Conservation (phyloP, 2,329 filamentous ascomycete genomes). For the Didymella arachidicola region DNA sequence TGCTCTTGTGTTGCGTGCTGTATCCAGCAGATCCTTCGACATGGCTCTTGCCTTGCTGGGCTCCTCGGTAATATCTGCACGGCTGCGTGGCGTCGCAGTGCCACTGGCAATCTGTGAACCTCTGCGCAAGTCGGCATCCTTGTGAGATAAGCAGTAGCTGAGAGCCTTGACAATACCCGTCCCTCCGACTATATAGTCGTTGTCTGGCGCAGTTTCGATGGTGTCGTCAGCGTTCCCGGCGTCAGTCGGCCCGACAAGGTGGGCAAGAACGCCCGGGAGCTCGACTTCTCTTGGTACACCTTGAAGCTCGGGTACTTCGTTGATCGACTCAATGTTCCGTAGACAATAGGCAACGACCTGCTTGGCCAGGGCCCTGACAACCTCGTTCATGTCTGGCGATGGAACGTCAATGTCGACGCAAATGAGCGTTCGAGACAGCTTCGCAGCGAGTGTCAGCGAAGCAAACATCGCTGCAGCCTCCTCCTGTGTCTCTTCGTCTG, state of each 20-base stretch:
- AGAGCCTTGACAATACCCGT: slow-evolving; percentile 95
- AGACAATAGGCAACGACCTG: slow-evolving; percentile 95
- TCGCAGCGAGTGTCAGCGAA: slow-evolving; percentile 85
- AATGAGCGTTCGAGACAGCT: slow-evolving; percentile 82
- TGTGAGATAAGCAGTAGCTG: slow-evolving; percentile 86
- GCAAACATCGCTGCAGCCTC: slow-evolving; percentile 94
- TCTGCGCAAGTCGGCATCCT: slow-evolving; percentile 64
- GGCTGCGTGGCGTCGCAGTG: slow-evolving; percentile 61
- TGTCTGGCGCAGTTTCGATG: slow-evolving; percentile 76
- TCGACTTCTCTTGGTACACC: slow-evolving; percentile 60
- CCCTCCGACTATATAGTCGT: slow-evolving; percentile 95
- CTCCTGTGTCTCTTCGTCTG: slow-evolving; percentile 81
- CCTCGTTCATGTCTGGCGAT: slow-evolving; percentile 79
- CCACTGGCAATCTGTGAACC: slow-evolving; percentile 57
- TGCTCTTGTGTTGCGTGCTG: slow-evolving; percentile 85
- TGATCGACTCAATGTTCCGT: slow-evolving; percentile 83
- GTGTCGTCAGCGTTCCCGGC: slow-evolving; percentile 63
- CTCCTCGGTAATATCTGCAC: slow-evolving; percentile 30
- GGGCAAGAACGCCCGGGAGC: slow-evolving; percentile 84
- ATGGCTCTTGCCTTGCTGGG: slow-evolving; percentile 69
- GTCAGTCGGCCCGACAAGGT: slow-evolving; percentile 79
- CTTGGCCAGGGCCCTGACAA: slow-evolving; percentile 89
- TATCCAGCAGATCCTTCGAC: slow-evolving; percentile 86
- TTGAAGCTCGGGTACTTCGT: slow-evolving; percentile 68
- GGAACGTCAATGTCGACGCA: slow-evolving; percentile 94